These are phyloP conservation scores for Mrakiaceae sp. DNA, from an alignment of 1,284 basidiomycete species.

Conservation along the genomic window DNA sequence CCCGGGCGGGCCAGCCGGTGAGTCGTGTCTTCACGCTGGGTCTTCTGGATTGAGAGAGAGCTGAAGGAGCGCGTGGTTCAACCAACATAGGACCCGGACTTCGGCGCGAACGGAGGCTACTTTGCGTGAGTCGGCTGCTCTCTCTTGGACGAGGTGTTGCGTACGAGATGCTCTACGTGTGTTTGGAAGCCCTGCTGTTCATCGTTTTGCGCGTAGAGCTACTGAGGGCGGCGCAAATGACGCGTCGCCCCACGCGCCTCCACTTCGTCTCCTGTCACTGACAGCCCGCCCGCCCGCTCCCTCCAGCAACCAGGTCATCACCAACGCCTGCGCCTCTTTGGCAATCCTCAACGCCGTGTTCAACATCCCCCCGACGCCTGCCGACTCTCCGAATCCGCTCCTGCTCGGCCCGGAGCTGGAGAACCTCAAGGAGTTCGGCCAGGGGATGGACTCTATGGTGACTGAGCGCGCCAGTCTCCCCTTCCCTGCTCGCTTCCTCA, in stretches of 20 bases:
- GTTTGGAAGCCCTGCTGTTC: background rate
- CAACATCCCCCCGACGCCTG: constrained; percentile 49
- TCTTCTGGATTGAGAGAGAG: background rate
- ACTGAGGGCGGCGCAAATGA: too few species aligned
- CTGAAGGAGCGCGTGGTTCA: background rate
- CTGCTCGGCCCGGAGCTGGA: constrained; percentile 56
- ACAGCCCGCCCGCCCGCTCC: constrained; percentile 35
- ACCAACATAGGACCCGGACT: constrained; percentile 51
- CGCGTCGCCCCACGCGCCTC: too few species aligned
- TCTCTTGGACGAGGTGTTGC: too few species aligned
- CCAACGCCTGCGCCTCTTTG: constrained; percentile 80
- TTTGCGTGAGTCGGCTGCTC: too few species aligned
- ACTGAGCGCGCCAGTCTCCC: background rate
- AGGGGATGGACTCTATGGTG: constrained; percentile 66
- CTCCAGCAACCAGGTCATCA: constrained; percentile 63
- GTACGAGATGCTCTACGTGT: constrained; percentile 40
- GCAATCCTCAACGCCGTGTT: constrained; percentile 87
- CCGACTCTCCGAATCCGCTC: constrained; percentile 29
- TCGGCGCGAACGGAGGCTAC: constrained; percentile 25
- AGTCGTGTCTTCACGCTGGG: constrained; percentile 10
- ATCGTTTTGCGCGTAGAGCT: constrained; percentile 13
- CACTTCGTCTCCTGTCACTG: too few species aligned
- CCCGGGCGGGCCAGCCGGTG: constrained; percentile 15
- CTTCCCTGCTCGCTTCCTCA: background rate
- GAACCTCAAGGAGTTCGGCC: constrained; percentile 64